Percentiles rank a stretch among this genome's conserved stretches.
Evolutionary conservation across 2,329 filamentous ascomycete genomes (phyloP).

Genomic region (Hypoxylon sp.): DNA sequence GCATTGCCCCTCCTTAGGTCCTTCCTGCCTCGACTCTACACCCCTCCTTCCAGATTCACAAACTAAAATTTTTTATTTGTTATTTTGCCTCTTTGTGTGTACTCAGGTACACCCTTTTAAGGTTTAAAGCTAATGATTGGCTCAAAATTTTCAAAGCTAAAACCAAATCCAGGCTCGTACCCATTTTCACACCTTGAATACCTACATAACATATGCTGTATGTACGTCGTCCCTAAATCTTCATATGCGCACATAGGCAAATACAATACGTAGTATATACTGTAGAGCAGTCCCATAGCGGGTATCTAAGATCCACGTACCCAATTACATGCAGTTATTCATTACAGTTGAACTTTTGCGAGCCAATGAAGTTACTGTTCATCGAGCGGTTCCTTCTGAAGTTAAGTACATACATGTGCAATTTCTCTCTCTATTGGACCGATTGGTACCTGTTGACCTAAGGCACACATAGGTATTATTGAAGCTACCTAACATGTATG

Average conservation of each 20-base stretch:
- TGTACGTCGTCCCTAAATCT: background rate
- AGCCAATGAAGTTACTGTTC: background rate
- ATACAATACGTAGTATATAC: background rate
- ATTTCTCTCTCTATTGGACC: background rate
- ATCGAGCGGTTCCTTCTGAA: background rate
- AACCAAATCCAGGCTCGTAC: constrained; percentile 10
- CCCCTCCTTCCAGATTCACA: constrained; percentile 45
- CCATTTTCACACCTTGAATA: background rate
- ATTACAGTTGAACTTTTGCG: background rate
- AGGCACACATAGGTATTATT: no score
- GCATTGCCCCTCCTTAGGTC: constrained; percentile 43
- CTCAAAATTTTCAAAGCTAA: constrained; percentile 35
- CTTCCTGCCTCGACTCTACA: constrained; percentile 36
- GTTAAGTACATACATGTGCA: background rate
- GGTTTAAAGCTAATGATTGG: constrained; percentile 29
- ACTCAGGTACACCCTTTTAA: constrained; percentile 18
- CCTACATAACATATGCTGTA: background rate
- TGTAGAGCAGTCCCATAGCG: background rate
- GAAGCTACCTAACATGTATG: no score
- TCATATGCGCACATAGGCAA: background rate
- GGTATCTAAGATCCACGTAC: constrained; percentile 2
- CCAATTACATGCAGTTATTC: constrained; percentile 1
- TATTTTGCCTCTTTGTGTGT: constrained; percentile 32
- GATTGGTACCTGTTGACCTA: no score
- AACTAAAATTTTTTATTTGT: constrained; percentile 36